Percentiles rank a stretch among this genome's conserved stretches.
Evolutionary conservation across 2,329 filamentous ascomycete species (phyloP).

Genomic region (Cryoendolithus antarcticus): DNA sequence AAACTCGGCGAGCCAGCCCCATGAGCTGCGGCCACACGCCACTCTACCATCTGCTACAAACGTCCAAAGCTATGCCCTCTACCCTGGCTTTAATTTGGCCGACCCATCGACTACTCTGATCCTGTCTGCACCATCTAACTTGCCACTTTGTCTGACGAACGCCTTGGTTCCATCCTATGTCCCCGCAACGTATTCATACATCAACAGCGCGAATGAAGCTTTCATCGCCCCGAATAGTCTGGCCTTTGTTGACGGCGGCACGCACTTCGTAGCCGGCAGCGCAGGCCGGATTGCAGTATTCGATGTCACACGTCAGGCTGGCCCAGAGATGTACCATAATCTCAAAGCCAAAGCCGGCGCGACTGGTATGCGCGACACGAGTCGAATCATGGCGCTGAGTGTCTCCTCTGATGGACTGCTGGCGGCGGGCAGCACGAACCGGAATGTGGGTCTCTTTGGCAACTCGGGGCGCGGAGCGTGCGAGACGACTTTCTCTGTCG

Average conservation of each 20-base stretch:
- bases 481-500: conserved; percentile 38
- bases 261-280: conserved; percentile 45
- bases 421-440: conserved; percentile 45
- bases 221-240: conserved; percentile 44
- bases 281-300: conserved; percentile 43
- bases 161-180: conserved; percentile 34
- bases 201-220: conserved; percentile 43
- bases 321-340: conserved; percentile 31
- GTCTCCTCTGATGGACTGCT: conserved; percentile 37
- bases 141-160: conserved; percentile 45
- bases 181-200: conserved; percentile 42
- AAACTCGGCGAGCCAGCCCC: conserved; percentile 23
- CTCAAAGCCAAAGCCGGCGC: conserved; percentile 31
- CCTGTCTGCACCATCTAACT: conserved; percentile 40
- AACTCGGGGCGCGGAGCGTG: conserved; percentile 27
- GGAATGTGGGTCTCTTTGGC: conserved; percentile 45
- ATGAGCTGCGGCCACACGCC: conserved; percentile 34
- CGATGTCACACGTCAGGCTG: conserved; percentile 37
- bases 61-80: conserved; percentile 41
- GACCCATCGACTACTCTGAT: conserved; percentile 38
- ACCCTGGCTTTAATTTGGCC: conserved; percentile 42
- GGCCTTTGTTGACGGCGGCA: conserved; percentile 37
- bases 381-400: conserved; percentile 41
- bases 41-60: conserved; percentile 32
- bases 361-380: conserved; percentile 31